A percentile compares a stretch with the other conserved stretches of the same genome.
These are phyloP conservation scores for Capsella rubella DNA, from an alignment of 441 rosid species.

Conservation along the genomic window DNA sequence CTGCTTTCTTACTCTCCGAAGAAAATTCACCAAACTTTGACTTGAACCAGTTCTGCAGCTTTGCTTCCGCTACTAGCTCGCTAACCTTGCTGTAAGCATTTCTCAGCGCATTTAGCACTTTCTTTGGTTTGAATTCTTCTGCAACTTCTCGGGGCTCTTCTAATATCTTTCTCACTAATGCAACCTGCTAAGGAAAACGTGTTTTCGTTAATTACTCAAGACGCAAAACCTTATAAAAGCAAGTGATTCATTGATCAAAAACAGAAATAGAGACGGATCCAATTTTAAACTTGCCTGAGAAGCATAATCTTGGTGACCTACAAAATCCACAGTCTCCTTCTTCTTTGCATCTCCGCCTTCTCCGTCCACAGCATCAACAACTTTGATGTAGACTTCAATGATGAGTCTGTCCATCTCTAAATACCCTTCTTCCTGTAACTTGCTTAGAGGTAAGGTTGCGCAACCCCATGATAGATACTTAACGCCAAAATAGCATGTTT, in stretches of 20 bases:
- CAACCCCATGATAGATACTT: background rate
- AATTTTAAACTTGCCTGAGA: slow-evolving; percentile 19
- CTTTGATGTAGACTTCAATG: slow-evolving; percentile 18
- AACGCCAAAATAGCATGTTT: background rate
- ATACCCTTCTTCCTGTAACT: slow-evolving; percentile 12
- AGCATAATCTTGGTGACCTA: slow-evolving; percentile 25
- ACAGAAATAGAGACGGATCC: background rate
- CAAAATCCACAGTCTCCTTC: slow-evolving; percentile 13
- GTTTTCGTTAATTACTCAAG: background rate
- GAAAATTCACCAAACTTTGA: slow-evolving; percentile 8
- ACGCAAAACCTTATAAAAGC: background rate
- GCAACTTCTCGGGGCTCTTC: slow-evolving; percentile 15
- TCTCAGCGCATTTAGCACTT: slow-evolving; percentile 3
- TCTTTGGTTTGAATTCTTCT: slow-evolving; percentile 11
- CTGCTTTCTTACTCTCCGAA: background rate
- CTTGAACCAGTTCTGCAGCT: slow-evolving; percentile 28
- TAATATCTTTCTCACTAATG: slow-evolving; percentile 18
- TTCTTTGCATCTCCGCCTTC: slow-evolving; percentile 8
- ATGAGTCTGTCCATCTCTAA: slow-evolving; percentile 21
- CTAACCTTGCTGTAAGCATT: background rate
- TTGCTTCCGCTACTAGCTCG: slow-evolving; percentile 5
- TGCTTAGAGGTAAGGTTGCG: background rate
- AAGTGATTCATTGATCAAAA: background rate
- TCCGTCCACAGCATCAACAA: slow-evolving; percentile 6
- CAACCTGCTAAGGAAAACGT: slow-evolving; percentile 14